Base-by-base conservation (phyloP, 345 rosid species). In the Citrus mangshanensis region DNA sequence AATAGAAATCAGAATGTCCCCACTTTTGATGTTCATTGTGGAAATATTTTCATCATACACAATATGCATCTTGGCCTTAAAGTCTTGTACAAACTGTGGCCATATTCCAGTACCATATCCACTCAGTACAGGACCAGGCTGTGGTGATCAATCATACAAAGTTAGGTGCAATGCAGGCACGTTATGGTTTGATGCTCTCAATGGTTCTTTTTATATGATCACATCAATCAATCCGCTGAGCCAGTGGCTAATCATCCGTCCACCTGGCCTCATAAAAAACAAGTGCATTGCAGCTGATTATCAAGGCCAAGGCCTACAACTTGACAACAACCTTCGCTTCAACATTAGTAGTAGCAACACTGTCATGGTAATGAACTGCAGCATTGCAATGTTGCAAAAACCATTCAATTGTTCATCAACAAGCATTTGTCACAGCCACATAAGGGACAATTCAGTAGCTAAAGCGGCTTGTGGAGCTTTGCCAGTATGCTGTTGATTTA, bases 91-190 rank as follows among this genome's bases (percentile, higher is more conserved):
- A 46, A 82, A 82, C 72, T 87, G 89, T 37, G 90, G 92, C 42
- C 78, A 68, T 73, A 74, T 64, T 18, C 61, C 83, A 7, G 88
- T 88, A 51, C 91, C 91, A 0, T 88, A 85, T 77, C 91, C 91
- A 4, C 84, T 89, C 55, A 87, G 90, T 75, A 89, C 89, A 0
- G 66, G 73, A 3, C 81, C 85, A 25, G 66, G 40, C n/a, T 89
- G 91, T 68, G 89, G 93, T 56, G 88, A 88, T 74, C 90, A 79
- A 35, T 68, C 76, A 0, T 88, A 88, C 86, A 82, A 77, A 69
- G 76, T 88, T 68, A 79, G 81, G n/a, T 89, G 93, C 77, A 73
- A 79, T 3, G 28, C 78, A 5, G 76, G 83, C 1, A 22, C 75
- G 1, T 80, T 89, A 5, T 7, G 78, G 42, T 87, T 89, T 65